phyloP scores from a whole-genome alignment of 441 rosid genomes.

The Mallotus japonicus region DNA sequence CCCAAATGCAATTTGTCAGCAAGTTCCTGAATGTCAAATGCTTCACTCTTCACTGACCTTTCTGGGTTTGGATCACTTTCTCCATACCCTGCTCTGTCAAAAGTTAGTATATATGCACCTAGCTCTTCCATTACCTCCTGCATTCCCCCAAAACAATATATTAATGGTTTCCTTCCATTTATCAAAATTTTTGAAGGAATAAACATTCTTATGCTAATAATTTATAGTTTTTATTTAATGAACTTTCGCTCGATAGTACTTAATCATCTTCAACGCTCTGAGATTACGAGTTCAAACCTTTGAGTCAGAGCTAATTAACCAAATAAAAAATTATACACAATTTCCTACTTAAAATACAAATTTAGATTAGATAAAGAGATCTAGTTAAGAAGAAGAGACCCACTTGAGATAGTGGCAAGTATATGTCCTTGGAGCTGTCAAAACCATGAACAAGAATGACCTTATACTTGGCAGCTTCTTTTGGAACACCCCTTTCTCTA shows the following conservation, averaged over 20 bases:
- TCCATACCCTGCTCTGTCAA: conserved; percentile 73
- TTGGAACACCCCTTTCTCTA: conserved; percentile 41
- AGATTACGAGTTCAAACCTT: too few relatives aligned
- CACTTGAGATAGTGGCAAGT: conserved; percentile 25
- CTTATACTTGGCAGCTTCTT: conserved; percentile 30
- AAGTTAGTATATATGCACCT: conserved; percentile 46
- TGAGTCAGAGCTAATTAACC: too few relatives aligned
- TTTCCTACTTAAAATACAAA: not conserved
- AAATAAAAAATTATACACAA: not conserved
- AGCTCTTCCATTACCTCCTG: conserved; percentile 60
- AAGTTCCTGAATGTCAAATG: conserved; percentile 63
- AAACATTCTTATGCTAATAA: too few relatives aligned
- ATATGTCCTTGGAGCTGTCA: conserved; percentile 38
- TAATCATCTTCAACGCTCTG: too few relatives aligned
- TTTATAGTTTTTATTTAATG: too few relatives aligned
- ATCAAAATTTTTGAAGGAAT: not conserved
- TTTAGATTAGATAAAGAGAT: not conserved
- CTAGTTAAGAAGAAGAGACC: too few relatives aligned
- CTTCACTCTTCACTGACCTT: conserved; percentile 56
- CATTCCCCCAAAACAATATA: too few relatives aligned
- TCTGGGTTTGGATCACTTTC: conserved; percentile 67
- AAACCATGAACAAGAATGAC: conserved; percentile 42
- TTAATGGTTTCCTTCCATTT: too few relatives aligned
- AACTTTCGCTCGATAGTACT: too few relatives aligned
- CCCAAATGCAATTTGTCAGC: conserved; percentile 52